phyloP scores from a whole-genome alignment of 805 yeast species.

The Lipomyces japonicus region DNA sequence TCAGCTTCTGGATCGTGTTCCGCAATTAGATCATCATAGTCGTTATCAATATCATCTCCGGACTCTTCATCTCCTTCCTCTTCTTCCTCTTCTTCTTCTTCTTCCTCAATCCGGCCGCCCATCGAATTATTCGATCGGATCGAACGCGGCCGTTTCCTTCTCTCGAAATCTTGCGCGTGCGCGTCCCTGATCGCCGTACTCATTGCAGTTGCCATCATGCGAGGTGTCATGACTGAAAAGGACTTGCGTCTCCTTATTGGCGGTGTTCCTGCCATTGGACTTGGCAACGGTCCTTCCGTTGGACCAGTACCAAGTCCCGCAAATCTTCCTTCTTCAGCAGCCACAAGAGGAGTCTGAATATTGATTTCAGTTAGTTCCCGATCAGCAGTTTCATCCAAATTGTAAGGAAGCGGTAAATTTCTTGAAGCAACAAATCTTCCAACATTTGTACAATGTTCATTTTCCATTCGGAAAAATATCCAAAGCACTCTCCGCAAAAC shows the following conservation, averaged over 20 bases:
- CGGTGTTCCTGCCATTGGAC: conserved; percentile 6
- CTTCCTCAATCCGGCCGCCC: conserved; percentile 6
- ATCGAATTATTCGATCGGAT: conserved; percentile 35
- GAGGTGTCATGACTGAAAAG: conserved; percentile 21
- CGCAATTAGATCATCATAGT: background rate
- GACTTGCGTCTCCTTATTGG: conserved; percentile 17
- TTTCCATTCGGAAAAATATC: conserved; percentile 90
- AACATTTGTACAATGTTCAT: conserved; percentile 92
- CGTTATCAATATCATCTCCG: conserved; percentile 20
- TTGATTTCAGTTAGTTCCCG: conserved; percentile 11
- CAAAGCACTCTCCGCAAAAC: conserved; percentile 78
- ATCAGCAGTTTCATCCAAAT: conserved; percentile 37
- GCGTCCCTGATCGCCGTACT: conserved; percentile 46
- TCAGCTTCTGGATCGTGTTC: conserved; percentile 13
- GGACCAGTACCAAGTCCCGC: background rate
- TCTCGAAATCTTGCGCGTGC: conserved; percentile 79
- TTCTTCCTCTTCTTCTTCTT: conserved; percentile 19
- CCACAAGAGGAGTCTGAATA: conserved; percentile 24
- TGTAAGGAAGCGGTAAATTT: conserved; percentile 81
- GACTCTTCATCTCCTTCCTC: conserved; percentile 21
- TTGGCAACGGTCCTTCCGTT: background rate
- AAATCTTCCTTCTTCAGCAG: conserved; percentile 24
- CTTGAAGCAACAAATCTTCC: conserved; percentile 80
- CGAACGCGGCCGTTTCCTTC: conserved; percentile 46
- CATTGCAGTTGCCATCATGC: conserved; percentile 23